phyloP scores from a whole-genome alignment of 495 filamentous ascomycete genomes.

The Hamigera avellanea region DNA sequence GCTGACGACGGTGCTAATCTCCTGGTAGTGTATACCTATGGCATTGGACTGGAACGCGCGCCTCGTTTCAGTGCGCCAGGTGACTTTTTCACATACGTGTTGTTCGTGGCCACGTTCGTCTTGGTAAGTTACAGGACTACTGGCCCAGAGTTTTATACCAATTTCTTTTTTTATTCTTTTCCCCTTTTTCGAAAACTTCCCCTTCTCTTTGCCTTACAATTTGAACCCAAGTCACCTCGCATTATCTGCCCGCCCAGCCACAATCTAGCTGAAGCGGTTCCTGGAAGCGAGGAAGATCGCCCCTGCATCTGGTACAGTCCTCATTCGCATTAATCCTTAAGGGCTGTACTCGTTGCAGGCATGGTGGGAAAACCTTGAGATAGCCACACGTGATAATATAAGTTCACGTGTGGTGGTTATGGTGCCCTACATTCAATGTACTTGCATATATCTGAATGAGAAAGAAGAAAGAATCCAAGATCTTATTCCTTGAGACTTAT shows the following conservation, averaged over 20 bases:
- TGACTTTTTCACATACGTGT: constrained; percentile 55
- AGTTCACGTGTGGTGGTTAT: constrained; percentile 62
- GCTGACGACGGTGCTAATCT: constrained; percentile 17
- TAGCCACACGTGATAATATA: constrained; percentile 52
- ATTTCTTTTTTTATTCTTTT: constrained; percentile 3
- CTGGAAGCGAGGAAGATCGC: constrained; percentile 96
- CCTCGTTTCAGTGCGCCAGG: constrained; percentile 50
- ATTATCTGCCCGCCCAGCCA: constrained; percentile 95
- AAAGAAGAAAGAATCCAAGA: neutral
- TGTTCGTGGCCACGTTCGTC: constrained; percentile 48
- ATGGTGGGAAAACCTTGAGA: constrained; percentile 90
- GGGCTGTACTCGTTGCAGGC: constrained; percentile 63
- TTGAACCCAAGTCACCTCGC: constrained; percentile 45
- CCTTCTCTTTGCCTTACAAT: constrained; percentile 8
- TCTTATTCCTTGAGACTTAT: neutral
- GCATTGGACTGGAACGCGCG: constrained; percentile 50
- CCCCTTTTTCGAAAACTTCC: constrained; percentile 6
- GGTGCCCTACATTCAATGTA: constrained; percentile 72
- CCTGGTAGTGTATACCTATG: constrained; percentile 51
- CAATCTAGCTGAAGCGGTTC: constrained; percentile 82
- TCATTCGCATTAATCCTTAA: constrained; percentile 68
- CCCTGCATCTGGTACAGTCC: constrained; percentile 59
- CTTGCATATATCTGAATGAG: constrained; percentile 6
- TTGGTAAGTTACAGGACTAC: constrained; percentile 40
- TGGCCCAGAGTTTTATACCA: too few relatives aligned